These are phyloP conservation scores for Hevea brasiliensis DNA, from an alignment of 345 rosid species.

Conservation along the genomic window DNA sequence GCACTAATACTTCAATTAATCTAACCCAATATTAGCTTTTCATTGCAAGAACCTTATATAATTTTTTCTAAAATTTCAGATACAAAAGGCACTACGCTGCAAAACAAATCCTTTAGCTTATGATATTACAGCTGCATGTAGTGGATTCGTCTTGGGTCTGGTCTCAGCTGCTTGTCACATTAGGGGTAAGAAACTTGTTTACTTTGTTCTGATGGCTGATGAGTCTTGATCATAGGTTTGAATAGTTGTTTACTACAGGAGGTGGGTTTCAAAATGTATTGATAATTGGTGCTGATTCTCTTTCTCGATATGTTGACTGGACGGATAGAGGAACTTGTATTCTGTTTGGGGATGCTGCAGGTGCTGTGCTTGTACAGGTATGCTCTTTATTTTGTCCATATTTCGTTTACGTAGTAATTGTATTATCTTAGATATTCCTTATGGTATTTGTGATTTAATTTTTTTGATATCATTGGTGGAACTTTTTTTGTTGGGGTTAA, in stretches of 20 bases:
- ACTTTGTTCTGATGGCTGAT: conserved; percentile 10
- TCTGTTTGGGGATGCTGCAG: conserved; percentile 95
- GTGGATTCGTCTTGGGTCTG: conserved; percentile 89
- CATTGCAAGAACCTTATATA: not conserved
- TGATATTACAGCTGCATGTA: conserved; percentile 96
- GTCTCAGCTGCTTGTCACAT: conserved; percentile 95
- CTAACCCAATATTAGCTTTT: not conserved
- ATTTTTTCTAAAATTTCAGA: conserved; percentile 42
- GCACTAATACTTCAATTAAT: not conserved
- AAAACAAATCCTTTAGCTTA: conserved; percentile 76
- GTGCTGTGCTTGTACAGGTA: conserved; percentile 93
- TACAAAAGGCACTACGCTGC: conserved; percentile 90
- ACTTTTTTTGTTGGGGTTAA: not conserved
- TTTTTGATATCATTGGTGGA: not conserved
- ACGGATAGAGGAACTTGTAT: conserved; percentile 92
- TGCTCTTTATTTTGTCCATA: not conserved
- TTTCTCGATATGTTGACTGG: conserved; percentile 94
- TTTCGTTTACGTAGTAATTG: not conserved
- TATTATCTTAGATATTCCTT: not conserved
- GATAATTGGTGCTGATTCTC: conserved; percentile 86
- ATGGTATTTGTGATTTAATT: conserved; percentile 1
- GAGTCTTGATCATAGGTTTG: not conserved
- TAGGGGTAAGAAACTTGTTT: conserved; percentile 56
- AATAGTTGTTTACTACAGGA: conserved; percentile 45
- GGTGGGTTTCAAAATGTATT: conserved; percentile 82